Percentiles rank a stretch among this genome's conserved stretches.
Conservation (phyloP, 176 grass and related monocot species). For the Musa schizocarpa region DNA sequence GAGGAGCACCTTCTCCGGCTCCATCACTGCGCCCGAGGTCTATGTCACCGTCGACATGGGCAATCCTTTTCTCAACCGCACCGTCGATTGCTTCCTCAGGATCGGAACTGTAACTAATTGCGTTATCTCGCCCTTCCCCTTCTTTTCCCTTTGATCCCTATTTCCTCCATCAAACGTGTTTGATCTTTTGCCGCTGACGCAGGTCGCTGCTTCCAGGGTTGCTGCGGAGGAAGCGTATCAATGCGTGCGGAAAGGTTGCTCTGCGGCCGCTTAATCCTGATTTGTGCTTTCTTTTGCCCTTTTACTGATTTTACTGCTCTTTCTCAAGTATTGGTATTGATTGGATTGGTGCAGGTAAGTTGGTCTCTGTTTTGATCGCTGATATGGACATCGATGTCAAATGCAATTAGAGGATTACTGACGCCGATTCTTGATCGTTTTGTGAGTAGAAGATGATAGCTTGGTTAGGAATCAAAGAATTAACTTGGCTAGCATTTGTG, state of each 20-base stretch:
- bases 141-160: no score
- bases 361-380: no score
- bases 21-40: constrained; percentile 34
- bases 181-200: not conserved
- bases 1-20: constrained; percentile 26
- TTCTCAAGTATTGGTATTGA: no score
- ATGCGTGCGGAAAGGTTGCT: constrained; percentile 47
- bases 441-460: no score
- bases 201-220: constrained; percentile 79
- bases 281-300: not conserved
- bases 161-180: not conserved
- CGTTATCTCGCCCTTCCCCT: not conserved
- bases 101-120: constrained; percentile 44
- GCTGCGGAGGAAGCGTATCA: constrained; percentile 63
- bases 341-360: no score
- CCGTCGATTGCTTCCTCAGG: constrained; percentile 90
- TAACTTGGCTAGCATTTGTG: no score
- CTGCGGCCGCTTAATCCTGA: not conserved
- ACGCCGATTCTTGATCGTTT: no score
- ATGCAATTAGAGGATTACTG: no score
- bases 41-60: constrained; percentile 60
- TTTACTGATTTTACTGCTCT: not conserved
- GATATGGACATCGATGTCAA: no score
- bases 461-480: no score
- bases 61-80: constrained; percentile 71